phyloP scores from a whole-genome alignment of 768 basidiomycete species.

The Symmetrospora coprosmae region DNA sequence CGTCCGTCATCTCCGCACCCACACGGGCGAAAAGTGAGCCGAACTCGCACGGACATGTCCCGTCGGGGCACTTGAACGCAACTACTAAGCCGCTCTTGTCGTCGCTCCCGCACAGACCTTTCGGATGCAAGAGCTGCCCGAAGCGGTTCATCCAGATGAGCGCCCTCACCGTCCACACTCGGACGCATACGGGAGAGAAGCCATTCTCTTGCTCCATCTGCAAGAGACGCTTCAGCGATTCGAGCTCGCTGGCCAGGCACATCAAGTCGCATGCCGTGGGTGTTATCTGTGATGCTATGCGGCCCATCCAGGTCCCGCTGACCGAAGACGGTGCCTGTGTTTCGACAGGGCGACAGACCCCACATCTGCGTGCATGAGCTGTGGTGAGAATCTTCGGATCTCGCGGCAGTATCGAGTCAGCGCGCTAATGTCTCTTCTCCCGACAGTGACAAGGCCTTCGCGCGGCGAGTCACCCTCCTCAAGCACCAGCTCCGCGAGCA shows the following conservation, averaged over 20 bases:
- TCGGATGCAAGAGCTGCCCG: background rate
- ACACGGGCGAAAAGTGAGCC: constrained; percentile 5
- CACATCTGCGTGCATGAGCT: background rate
- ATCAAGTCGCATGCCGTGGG: background rate
- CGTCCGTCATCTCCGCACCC: background rate
- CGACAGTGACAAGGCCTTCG: background rate
- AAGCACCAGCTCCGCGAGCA: constrained; percentile 1
- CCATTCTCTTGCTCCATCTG: background rate
- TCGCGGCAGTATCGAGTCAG: background rate
- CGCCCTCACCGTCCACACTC: background rate
- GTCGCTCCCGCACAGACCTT: no score
- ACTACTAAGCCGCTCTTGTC: no score
- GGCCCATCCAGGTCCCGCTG: no score
- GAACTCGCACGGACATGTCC: no score
- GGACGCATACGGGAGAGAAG: constrained; percentile 4
- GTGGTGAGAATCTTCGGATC: background rate
- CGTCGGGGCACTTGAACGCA: no score
- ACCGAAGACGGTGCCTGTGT: no score
- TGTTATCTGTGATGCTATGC: no score
- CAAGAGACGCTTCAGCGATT: background rate
- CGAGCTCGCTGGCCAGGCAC: background rate
- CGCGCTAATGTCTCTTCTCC: background rate
- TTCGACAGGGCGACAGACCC: constrained; percentile 3
- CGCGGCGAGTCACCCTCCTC: background rate
- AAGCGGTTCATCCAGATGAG: constrained; percentile 2